Evolutionary conservation across 2,329 filamentous ascomycete species (phyloP), one percentile per base, ranked within the genome.

Genomic region (Trichoderma sp.): DNA sequence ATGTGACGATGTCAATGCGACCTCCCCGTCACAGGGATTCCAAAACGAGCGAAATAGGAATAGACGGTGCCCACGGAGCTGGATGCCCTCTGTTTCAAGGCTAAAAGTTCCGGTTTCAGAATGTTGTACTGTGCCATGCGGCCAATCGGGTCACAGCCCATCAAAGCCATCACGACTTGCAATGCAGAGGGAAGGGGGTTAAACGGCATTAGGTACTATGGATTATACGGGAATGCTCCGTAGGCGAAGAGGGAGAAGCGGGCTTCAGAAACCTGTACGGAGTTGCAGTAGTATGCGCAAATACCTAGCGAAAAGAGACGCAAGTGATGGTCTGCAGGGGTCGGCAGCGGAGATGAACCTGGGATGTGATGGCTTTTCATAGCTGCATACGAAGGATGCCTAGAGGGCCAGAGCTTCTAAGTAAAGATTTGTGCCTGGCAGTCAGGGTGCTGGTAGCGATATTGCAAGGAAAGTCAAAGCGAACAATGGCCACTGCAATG

Each of bases 21-120:
- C 28, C 32, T 51, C 24, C 8, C n/a, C 57, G 15, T 51, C 56
- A 51, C 66, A 36, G 57, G 21, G 62, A 43, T 36, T 30, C 61
- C 61, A 65, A 65, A 39, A 36, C 18, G 39, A 66, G 61, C n/a
- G 24, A 5, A 47, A 66, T 15, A n/a, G 36, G 60, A 56, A 43
- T 57, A 43, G 47, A 18, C 43, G 11, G 26, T 32, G 39, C 14
- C 61, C 69, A 51, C 28, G 61, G 51, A 66, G 34, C 61, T 65
- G 61, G 61, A 57, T 66, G 34, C 32, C 28, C 51, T 47, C 43
- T 65, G 69, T 71, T 71, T 66, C 69, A 71, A 64, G 69, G 51
- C 61, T 47, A 47, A 57, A 57, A 43, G 69, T 58, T 24, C 61
- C 61, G 69, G 69, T 71, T 71, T 71, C 69, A 71, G 69, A 60